These are phyloP conservation scores for Candida tammaniensis DNA, from an alignment of 805 yeast species.

Conservation along the genomic window DNA sequence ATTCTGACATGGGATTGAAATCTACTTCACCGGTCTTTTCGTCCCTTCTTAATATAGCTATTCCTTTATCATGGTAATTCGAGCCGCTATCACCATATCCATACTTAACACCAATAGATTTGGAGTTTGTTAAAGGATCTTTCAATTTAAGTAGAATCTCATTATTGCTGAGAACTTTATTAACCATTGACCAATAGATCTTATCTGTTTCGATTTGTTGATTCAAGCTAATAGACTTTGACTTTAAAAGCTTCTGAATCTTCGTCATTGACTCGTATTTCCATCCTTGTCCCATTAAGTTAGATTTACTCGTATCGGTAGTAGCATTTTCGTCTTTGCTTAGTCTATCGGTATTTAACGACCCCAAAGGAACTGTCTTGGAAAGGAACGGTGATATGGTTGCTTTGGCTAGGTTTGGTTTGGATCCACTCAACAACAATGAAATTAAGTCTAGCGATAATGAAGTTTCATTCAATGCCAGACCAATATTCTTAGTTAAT, in stretches of 20 bases:
- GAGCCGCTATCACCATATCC: slow-evolving; percentile 94
- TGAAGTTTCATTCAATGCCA: slow-evolving; percentile 87
- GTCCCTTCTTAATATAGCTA: slow-evolving; percentile 64
- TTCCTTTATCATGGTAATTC: slow-evolving; percentile 66
- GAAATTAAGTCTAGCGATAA: slow-evolving; percentile 86
- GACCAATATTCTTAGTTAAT: slow-evolving; percentile 49
- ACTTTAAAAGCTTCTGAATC: slow-evolving; percentile 49
- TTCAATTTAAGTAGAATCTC: slow-evolving; percentile 70
- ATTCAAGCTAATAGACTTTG: slow-evolving; percentile 49
- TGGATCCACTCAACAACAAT: slow-evolving; percentile 68
- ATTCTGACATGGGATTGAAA: slow-evolving; percentile 28
- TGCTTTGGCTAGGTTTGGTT: slow-evolving; percentile 83
- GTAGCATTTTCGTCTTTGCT: slow-evolving; percentile 14
- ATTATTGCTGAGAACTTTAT: slow-evolving; percentile 41
- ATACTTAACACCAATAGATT: slow-evolving; percentile 76
- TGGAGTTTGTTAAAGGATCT: slow-evolving; percentile 44
- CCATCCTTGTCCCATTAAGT: slow-evolving; percentile 74
- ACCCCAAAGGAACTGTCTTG: slow-evolving; percentile 71
- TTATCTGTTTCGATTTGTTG: slow-evolving; percentile 60
- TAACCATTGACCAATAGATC: slow-evolving; percentile 60
- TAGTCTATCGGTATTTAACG: slow-evolving; percentile 54
- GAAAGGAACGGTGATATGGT: slow-evolving; percentile 85
- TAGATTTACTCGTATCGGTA: slow-evolving; percentile 31
- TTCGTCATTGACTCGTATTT: slow-evolving; percentile 66
- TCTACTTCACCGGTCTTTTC: slow-evolving; percentile 28